Base-by-base conservation (phyloP, 2,329 filamentous ascomycete species). In the Hymenoscyphus occultus region DNA sequence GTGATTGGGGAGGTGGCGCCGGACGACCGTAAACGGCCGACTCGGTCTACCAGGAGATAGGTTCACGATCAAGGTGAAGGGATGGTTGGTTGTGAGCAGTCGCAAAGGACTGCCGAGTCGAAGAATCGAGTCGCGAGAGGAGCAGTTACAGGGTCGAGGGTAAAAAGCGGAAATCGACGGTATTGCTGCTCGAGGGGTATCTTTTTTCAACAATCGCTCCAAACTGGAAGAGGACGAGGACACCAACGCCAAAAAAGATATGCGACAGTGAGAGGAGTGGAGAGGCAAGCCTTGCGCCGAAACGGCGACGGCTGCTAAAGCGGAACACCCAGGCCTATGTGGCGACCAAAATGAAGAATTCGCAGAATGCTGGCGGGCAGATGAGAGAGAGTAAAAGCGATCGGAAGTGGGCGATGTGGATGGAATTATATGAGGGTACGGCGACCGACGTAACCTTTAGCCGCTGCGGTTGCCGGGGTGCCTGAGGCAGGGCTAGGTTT, bases 271-370 rank as follows among this genome's bases (percentile, higher is more conserved):
- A 67, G 67, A 63, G n/a, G 62, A 69, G 68, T 65, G 60, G 68
- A 66, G 69, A 70, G 65, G 63, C 66, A 72, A 72, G 72, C 74
- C 73, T 74, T 74, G 70, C 73, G 72, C 74, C 73, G 71, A 67
- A 71, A 73, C 67, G 74, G 73, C 72, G 73, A 73, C 72, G 72
- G 73, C 74, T 74, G 68, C 68, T 71, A 67, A 66, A 73, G 73
- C 73, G 68, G 71, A 72, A 71, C 73, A 73, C 73, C 59, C 74
- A 61, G 67, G 67, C 67, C 71, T 70, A 68, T 71, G 65, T 71
- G 67, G 71, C 71, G 68, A 73, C 73, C 73, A 75, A 73, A 70
- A 73, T 71, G 67, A 66, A 69, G 67, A 64, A 60, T 64, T 67
- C 64, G 66, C 65, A 70, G 66, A 67, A 22, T 51, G 59, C 65